Conservation (phyloP, 306 rosid species). For the Crataegus laevigata region DNA sequence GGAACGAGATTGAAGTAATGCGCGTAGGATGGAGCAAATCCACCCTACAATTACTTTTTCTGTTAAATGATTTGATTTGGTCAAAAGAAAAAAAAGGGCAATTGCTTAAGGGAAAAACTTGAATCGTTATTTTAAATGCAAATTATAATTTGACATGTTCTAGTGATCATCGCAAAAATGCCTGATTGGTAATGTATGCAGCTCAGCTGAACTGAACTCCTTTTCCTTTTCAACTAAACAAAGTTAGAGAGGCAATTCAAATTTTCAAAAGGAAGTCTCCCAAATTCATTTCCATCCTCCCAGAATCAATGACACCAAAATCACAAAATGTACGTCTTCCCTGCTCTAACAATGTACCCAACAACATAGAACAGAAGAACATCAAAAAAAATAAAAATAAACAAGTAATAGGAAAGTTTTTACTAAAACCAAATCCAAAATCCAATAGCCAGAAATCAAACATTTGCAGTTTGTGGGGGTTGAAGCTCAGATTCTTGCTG, state of each 20-base stretch:
- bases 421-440: not conserved
- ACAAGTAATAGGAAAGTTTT: not conserved
- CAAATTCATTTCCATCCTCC: not conserved
- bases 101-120: too few relatives aligned
- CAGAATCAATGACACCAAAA: not conserved
- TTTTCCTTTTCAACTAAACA: not conserved
- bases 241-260: not conserved
- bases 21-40: too few relatives aligned
- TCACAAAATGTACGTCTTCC: not conserved
- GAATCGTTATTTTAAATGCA: too few relatives aligned
- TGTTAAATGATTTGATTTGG: too few relatives aligned
- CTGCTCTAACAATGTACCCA: not conserved
- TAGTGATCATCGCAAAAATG: not conserved
- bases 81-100: too few relatives aligned
- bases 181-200: not conserved
- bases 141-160: not conserved
- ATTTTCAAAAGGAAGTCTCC: not conserved
- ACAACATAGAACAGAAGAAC: not conserved
- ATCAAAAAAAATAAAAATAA: not conserved
- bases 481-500: slow-evolving; percentile 22
- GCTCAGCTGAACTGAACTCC: not conserved
- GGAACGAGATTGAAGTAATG: too few relatives aligned
- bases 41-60: too few relatives aligned
- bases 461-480: slow-evolving; percentile 11
- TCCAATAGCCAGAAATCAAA: slow-evolving; percentile 1